A percentile compares a stretch with the other conserved stretches of the same genome.
Conservation (phyloP, 495 filamentous ascomycete species). For the Neurospora sp. region DNA sequence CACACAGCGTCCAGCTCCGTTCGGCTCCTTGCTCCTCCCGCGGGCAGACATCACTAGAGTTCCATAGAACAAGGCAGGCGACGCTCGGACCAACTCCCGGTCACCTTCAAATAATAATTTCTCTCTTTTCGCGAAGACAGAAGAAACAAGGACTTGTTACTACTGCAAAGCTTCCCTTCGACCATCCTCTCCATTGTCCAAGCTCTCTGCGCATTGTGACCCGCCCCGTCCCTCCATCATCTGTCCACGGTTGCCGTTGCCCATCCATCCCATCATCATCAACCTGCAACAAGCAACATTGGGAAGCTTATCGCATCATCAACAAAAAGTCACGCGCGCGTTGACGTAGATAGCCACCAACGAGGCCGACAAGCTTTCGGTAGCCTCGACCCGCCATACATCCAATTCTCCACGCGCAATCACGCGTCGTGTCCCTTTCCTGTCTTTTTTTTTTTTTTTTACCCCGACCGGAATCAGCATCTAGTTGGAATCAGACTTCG, state of each 20-base stretch:
- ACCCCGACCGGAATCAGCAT: neutral
- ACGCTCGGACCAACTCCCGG: slow-evolving; percentile 22
- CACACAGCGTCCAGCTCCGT: neutral
- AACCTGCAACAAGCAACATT: neutral
- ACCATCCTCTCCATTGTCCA: slow-evolving; percentile 11
- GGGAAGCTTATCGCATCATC: neutral
- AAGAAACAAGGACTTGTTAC: neutral
- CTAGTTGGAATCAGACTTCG: neutral
- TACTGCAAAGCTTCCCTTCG: slow-evolving; percentile 17
- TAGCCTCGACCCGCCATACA: neutral
- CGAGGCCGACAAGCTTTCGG: neutral
- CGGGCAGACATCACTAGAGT: neutral
- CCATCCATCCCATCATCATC: neutral
- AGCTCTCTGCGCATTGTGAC: slow-evolving; percentile 18
- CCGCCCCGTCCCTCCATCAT: neutral
- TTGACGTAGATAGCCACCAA: neutral
- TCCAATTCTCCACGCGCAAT: neutral
- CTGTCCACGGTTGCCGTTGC: neutral
- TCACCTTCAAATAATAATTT: slow-evolving; percentile 25
- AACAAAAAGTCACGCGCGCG: slow-evolving; percentile 1
- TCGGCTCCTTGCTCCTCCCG: neutral
- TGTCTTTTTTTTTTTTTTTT: neutral
- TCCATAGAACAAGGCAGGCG: neutral
- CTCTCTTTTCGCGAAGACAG: slow-evolving; percentile 16
- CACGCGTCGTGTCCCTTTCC: neutral